Evolutionary conservation across 345 rosid genomes (phyloP), one percentile per base, ranked within the genome.

Genomic region (Populus alba): DNA sequence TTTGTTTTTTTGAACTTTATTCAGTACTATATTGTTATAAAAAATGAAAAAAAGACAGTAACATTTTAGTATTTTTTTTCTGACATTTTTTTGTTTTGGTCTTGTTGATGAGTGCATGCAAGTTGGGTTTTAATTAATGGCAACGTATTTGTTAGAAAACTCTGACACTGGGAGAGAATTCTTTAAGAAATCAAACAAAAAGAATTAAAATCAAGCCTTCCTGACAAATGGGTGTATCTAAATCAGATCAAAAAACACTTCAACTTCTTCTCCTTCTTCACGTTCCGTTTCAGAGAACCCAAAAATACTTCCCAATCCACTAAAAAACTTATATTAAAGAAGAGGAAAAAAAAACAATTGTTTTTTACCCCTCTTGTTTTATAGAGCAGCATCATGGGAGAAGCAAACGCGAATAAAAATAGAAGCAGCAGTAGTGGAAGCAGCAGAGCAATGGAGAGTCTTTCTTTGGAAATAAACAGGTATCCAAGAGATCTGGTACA

Each of bases 401-500:
- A 90, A 78, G 88, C 85, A 47, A 83, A 76, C 49, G 86, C 87
- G 61, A 86, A 66, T 75, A 75, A 68, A 69, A 76, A 29, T 23
- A 75, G 75, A n/a, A 72, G 55, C n/a, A 38, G 38, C 25, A 80
- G 85, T 68, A 83, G 57, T 22, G 72, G 80, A 66, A 82, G 86
- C 39, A 85, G 86, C 70, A 84, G 85, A 81, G 87, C 85, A 85
- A 89, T 87, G 89, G 71, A 70, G 37, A 86, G 85, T 75, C 87
- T 92, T 41, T 91, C 93, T 41, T 77, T 94, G 49, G 83, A 88
- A 70, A 86, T 90, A 25, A 90, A 85, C 66, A 91, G 81, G 72
- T 81, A 86, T 83, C 97, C 97, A 12, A 89, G 87, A 84, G 98
- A 96, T 91, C 97, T 90, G 67, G 77, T 94, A 79, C 87, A 88